phyloP scores from a whole-genome alignment of 345 rosid genomes.

The Hibiscus mutabilis region DNA sequence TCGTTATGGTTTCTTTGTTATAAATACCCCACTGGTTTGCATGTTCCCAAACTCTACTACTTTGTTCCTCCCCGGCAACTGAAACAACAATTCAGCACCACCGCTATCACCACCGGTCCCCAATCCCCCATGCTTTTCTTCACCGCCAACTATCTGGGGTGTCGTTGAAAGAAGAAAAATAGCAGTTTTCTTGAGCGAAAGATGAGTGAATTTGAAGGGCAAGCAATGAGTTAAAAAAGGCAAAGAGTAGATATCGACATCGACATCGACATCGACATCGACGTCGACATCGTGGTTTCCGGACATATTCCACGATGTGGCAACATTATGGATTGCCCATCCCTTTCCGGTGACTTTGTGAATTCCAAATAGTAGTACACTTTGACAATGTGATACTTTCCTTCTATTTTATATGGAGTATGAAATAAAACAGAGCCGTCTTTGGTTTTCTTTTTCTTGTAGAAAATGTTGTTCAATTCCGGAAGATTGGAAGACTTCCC shows the following conservation, averaged over 20 bases:
- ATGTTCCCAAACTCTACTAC: slow-evolving; percentile 59
- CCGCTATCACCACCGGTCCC: slow-evolving; percentile 85
- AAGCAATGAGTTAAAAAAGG: neutral
- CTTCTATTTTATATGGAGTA: too few species aligned
- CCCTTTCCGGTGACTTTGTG: neutral
- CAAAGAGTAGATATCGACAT: neutral
- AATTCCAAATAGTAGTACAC: neutral
- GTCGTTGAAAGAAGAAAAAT: neutral
- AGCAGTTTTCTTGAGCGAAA: too few species aligned
- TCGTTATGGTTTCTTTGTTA: slow-evolving; percentile 11
- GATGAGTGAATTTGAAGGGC: neutral
- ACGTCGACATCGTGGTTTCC: neutral
- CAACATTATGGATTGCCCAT: neutral
- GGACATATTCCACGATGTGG: slow-evolving; percentile 9
- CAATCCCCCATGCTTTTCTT: slow-evolving; percentile 68
- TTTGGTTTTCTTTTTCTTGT: too few species aligned
- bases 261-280: too few species aligned
- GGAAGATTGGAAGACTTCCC: too few species aligned
- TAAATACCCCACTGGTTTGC: slow-evolving; percentile 61
- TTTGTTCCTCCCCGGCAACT: slow-evolving; percentile 61
- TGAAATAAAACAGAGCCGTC: too few species aligned
- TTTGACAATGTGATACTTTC: neutral
- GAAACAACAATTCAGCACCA: slow-evolving; percentile 73
- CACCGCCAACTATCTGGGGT: neutral
- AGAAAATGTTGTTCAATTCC: too few species aligned